Percentiles rank a stretch among this genome's conserved stretches.
These are phyloP conservation scores for Botrytis hyacinthi DNA, from an alignment of 2,329 filamentous ascomycete genomes.

Conservation along the genomic window DNA sequence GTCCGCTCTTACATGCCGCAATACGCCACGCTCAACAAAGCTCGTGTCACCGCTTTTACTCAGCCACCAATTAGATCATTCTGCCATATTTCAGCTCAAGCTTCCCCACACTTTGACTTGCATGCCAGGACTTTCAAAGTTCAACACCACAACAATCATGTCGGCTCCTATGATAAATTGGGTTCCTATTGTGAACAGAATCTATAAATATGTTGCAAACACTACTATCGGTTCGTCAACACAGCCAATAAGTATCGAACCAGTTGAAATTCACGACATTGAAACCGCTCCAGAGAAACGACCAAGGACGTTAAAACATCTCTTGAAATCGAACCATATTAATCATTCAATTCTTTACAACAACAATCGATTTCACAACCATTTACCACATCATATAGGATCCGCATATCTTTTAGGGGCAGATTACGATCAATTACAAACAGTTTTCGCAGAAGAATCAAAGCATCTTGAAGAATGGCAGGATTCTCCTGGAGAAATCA, in stretches of 20 bases:
- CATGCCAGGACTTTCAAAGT: not conserved
- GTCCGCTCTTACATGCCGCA: not conserved
- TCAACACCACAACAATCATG: conserved; percentile 30
- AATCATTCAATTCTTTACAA: conserved; percentile 84
- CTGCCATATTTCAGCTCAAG: not conserved
- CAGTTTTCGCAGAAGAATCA: conserved; percentile 75
- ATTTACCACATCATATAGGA: conserved; percentile 76
- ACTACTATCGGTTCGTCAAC: conserved; percentile 35
- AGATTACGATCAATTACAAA: conserved; percentile 67
- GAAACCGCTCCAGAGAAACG: conserved; percentile 78
- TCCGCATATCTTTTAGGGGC: conserved; percentile 86
- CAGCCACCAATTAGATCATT: not conserved
- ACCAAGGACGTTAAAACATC: conserved; percentile 80
- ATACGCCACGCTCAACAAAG: not conserved
- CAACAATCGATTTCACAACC: conserved; percentile 73
- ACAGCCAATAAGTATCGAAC: conserved; percentile 55
- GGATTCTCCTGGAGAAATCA: conserved; percentile 81
- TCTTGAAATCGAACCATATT: conserved; percentile 87
- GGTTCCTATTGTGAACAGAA: conserved; percentile 43
- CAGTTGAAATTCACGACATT: conserved; percentile 73
- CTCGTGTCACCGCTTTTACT: not conserved
- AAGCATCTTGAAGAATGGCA: conserved; percentile 74
- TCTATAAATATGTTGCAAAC: conserved; percentile 39
- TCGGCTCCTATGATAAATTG: conserved; percentile 46
- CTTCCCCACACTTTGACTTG: conserved; percentile 10